Conservation (phyloP, 805 yeast genomes). For the Yarrowia sp. region DNA sequence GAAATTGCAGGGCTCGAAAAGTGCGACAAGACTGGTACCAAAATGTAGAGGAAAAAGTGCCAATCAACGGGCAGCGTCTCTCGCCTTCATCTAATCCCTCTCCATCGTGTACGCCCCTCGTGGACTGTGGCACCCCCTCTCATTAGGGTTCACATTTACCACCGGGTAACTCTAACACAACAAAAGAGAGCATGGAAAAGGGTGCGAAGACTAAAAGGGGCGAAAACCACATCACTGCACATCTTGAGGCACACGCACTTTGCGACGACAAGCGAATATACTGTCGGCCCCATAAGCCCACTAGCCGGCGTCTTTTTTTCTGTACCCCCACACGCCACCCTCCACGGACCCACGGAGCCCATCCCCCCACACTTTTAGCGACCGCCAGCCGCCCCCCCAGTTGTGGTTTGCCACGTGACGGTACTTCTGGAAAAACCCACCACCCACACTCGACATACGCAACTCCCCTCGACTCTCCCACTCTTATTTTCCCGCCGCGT, state of each 20-base stretch:
- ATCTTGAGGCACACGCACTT: conserved; percentile 32
- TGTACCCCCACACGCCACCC: too few relatives aligned
- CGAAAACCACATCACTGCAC: conserved; percentile 35
- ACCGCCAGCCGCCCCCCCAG: neutral
- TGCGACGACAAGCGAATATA: conserved; percentile 30
- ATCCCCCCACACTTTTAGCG: neutral
- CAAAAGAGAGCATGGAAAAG: conserved; percentile 35
- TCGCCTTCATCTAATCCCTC: too few relatives aligned
- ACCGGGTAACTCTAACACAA: conserved; percentile 39
- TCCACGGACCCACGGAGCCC: too few relatives aligned
- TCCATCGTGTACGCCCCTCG: too few relatives aligned
- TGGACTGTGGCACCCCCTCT: conserved; percentile 14
- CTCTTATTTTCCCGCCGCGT: conserved; percentile 38
- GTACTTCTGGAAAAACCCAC: conserved; percentile 30
- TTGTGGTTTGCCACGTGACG: conserved; percentile 27
- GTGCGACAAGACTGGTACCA: too few relatives aligned
- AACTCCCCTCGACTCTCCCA: conserved; percentile 38
- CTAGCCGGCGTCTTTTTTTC: neutral
- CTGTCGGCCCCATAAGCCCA: conserved; percentile 13
- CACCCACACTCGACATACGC: conserved; percentile 29
- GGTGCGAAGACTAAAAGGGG: conserved; percentile 33
- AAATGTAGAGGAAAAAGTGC: too few relatives aligned
- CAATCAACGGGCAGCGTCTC: too few relatives aligned
- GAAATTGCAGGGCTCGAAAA: too few relatives aligned
- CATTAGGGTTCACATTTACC: conserved; percentile 32